Conservation (phyloP, 2,329 filamentous ascomycete genomes). For the Xylaria sp. region DNA sequence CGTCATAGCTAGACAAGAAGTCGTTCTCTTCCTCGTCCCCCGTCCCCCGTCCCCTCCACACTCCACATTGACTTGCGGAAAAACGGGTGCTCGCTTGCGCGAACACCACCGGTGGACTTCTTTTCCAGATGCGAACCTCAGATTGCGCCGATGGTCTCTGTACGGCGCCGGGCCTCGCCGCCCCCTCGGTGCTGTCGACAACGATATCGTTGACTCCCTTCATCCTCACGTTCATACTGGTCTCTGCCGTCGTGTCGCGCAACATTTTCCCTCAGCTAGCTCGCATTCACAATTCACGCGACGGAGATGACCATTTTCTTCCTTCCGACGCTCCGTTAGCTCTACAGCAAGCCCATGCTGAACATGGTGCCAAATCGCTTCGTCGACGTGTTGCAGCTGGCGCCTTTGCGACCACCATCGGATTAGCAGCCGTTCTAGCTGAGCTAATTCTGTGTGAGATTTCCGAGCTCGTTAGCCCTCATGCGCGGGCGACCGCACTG, state of each 20-base stretch:
- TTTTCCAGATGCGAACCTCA: slow-evolving; percentile 51
- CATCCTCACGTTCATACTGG: slow-evolving; percentile 72
- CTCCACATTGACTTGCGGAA: slow-evolving; percentile 8
- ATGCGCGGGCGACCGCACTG: slow-evolving; percentile 74
- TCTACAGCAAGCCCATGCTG: slow-evolving; percentile 67
- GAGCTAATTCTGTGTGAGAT: slow-evolving; percentile 88
- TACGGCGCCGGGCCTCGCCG: slow-evolving; percentile 56
- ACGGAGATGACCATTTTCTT: slow-evolving; percentile 70
- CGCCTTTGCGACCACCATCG: slow-evolving; percentile 81
- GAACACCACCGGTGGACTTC: background rate
- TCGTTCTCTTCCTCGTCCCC: slow-evolving; percentile 9
- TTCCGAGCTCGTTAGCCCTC: slow-evolving; percentile 75
- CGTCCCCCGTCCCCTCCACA: slow-evolving; percentile 5
- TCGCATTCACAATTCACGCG: slow-evolving; percentile 59
- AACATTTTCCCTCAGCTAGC: slow-evolving; percentile 80
- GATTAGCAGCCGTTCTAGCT: slow-evolving; percentile 78
- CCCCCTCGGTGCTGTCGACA: slow-evolving; percentile 57
- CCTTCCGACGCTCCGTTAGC: slow-evolving; percentile 69
- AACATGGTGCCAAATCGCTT: slow-evolving; percentile 64
- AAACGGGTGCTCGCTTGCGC: slow-evolving; percentile 15
- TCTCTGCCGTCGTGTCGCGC: slow-evolving; percentile 70
- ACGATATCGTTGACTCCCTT: slow-evolving; percentile 75
- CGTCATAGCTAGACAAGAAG: slow-evolving; percentile 34
- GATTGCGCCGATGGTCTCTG: slow-evolving; percentile 70
- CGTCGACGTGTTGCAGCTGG: slow-evolving; percentile 65